These are phyloP conservation scores for Laguncularia racemosa DNA, from an alignment of 345 rosid species.

Conservation along the genomic window DNA sequence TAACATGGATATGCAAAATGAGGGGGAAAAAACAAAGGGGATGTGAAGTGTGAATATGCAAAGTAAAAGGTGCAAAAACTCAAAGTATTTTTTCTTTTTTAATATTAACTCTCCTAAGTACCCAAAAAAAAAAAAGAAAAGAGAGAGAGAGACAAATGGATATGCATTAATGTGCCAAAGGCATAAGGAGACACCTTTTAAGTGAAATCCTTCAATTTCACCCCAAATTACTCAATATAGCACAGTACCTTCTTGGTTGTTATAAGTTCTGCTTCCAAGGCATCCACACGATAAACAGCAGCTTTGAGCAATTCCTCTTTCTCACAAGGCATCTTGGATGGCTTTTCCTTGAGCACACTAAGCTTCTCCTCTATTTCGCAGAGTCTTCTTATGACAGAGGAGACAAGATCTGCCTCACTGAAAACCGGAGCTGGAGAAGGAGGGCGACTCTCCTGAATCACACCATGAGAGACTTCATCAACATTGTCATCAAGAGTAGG, in stretches of 20 bases:
- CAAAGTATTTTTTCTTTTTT: too few relatives aligned
- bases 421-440: constrained; percentile 39
- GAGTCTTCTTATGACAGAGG: constrained; percentile 44
- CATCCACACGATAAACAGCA: constrained; percentile 71
- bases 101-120: too few relatives aligned
- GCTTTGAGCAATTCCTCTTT: constrained; percentile 70
- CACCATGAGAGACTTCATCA: constrained; percentile 19
- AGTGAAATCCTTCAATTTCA: too few relatives aligned
- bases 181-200: too few relatives aligned
- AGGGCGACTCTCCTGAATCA: constrained; percentile 25
- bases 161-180: too few relatives aligned
- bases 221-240: too few relatives aligned
- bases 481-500: constrained; percentile 12
- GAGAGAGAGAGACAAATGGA: too few relatives aligned
- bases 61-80: too few relatives aligned
- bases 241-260: constrained; percentile 57
- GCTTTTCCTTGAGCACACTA: constrained; percentile 43
- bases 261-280: constrained; percentile 70
- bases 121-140: not conserved
- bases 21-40: too few relatives aligned
- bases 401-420: constrained; percentile 23
- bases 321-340: constrained; percentile 58
- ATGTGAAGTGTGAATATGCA: too few relatives aligned
- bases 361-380: constrained; percentile 65
- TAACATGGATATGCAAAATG: too few relatives aligned